Evolutionary conservation across 306 rosid species (phyloP).

Genomic region (Crataegus laevigata): DNA sequence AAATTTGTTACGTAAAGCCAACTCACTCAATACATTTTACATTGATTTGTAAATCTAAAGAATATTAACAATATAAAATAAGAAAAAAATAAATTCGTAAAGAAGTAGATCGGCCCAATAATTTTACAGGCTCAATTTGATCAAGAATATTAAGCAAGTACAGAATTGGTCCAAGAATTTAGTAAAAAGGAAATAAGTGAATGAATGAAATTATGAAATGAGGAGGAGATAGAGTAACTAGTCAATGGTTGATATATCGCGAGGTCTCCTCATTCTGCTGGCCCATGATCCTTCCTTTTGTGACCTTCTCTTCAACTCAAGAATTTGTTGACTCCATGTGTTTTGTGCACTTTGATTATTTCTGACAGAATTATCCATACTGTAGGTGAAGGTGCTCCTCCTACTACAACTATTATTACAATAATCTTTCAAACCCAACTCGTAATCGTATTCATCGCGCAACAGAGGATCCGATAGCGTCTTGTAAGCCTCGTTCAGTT

Average conservation of each 20-base stretch:
- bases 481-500: slow-evolving; percentile 45
- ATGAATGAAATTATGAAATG: no score
- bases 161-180: background rate
- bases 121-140: background rate
- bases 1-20: background rate
- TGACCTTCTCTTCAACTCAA: slow-evolving; percentile 41
- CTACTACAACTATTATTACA: no score
- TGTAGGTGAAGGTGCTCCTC: background rate
- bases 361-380: background rate
- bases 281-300: slow-evolving; percentile 35
- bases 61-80: no score
- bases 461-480: slow-evolving; percentile 46
- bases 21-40: background rate
- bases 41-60: background rate
- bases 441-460: slow-evolving; percentile 36
- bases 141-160: background rate
- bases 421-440: slow-evolving; percentile 18
- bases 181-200: background rate
- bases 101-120: background rate
- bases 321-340: slow-evolving; percentile 40
- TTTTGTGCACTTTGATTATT: background rate
- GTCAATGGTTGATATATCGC: background rate
- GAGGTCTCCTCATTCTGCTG: slow-evolving; percentile 30
- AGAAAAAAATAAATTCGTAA: background rate
- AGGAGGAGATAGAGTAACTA: background rate